Evolutionary conservation across 768 basidiomycete genomes (phyloP).

Genomic region (Botryobasidium botryosum): DNA sequence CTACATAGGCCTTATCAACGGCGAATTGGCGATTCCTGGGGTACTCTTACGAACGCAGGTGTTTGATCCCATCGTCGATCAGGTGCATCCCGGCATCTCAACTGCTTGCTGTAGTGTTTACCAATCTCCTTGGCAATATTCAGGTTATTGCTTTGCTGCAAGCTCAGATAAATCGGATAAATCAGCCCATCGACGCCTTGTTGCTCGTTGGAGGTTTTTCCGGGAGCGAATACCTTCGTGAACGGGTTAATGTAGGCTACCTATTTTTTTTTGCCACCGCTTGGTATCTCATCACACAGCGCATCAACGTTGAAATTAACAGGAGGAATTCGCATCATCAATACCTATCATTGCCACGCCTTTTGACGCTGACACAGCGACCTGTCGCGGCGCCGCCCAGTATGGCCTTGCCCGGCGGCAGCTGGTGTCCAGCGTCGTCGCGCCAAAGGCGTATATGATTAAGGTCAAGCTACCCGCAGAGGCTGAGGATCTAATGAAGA

Average conservation of each 20-base stretch:
- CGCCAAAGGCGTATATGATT: conserved; percentile 72
- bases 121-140: background rate
- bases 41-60: conserved; percentile 62
- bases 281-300: no score
- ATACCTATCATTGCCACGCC: conserved; percentile 67
- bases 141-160: conserved; percentile 66
- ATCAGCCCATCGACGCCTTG: conserved; percentile 61
- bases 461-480: conserved; percentile 82
- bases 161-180: conserved; percentile 48
- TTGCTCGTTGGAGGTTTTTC: conserved; percentile 80
- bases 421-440: conserved; percentile 65
- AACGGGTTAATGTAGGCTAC: conserved; percentile 56
- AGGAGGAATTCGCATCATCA: conserved; percentile 48
- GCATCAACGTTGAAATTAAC: no score
- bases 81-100: conserved; percentile 28
- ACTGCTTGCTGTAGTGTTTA: background rate
- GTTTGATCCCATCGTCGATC: conserved; percentile 70
- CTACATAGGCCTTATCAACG: conserved; percentile 36
- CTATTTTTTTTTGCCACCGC: no score
- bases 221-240: conserved; percentile 68
- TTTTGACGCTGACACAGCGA: conserved; percentile 74
- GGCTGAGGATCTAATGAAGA: conserved; percentile 59
- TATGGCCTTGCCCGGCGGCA: conserved; percentile 62
- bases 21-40: conserved; percentile 69
- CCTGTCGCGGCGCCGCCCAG: conserved; percentile 69